phyloP scores from a whole-genome alignment of 1,284 basidiomycete genomes.

The Golubevia pallescens region DNA sequence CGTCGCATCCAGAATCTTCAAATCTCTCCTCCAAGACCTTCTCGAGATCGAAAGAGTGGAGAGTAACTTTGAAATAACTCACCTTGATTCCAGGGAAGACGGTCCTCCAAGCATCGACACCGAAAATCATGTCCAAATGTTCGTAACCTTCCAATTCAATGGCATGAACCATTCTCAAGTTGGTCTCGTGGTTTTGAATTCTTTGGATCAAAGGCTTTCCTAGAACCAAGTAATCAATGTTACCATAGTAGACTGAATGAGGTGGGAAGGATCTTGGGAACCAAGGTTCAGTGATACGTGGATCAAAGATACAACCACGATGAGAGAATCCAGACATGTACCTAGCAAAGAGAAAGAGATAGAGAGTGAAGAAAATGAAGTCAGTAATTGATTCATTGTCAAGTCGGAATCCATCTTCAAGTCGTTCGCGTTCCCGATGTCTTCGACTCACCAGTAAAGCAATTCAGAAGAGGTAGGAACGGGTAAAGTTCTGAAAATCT shows the following conservation, averaged over 20 bases:
- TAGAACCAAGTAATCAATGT: constrained; percentile 54
- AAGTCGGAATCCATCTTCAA: too few species aligned
- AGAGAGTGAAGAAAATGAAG: too few species aligned
- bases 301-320: constrained; percentile 63
- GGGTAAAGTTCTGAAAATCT: constrained; percentile 57
- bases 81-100: constrained; percentile 58
- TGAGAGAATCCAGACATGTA: constrained; percentile 58
- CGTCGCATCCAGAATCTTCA: too few species aligned
- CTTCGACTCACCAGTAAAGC: constrained; percentile 38
- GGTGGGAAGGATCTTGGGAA: constrained; percentile 43
- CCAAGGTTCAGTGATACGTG: constrained; percentile 52
- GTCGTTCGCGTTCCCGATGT: too few species aligned
- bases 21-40: too few species aligned
- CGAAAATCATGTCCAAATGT: constrained; percentile 59
- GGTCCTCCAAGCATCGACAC: constrained; percentile 50
- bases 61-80: too few species aligned
- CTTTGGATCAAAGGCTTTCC: constrained; percentile 58
- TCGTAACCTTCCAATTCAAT: constrained; percentile 60
- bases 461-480: constrained; percentile 54
- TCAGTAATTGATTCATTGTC: too few species aligned
- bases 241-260: constrained; percentile 56
- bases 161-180: constrained; percentile 59
- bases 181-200: constrained; percentile 46
- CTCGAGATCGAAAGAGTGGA: too few species aligned
- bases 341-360: too few species aligned